Evolutionary conservation across 1,139 yeast species (phyloP).

Genomic region (Geotrichum carabidarum): DNA sequence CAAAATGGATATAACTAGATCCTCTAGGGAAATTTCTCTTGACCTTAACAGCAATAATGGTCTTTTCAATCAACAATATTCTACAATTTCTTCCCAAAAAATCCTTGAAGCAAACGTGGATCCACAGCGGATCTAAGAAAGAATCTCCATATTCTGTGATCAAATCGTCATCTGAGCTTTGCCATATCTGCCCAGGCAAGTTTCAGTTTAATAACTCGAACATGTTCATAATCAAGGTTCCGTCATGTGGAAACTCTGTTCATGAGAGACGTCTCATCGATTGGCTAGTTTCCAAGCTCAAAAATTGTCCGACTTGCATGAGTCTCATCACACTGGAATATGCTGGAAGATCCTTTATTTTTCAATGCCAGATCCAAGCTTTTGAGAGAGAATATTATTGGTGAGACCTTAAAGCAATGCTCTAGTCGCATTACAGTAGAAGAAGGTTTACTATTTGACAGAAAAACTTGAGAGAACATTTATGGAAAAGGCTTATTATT

Average conservation of each 20-base stretch:
- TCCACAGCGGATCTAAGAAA: too few species aligned
- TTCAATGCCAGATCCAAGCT: background rate
- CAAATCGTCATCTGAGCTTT: background rate
- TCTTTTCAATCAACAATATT: background rate
- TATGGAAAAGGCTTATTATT: too few species aligned
- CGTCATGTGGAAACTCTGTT: background rate
- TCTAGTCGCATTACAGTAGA: too few species aligned
- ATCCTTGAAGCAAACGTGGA: background rate
- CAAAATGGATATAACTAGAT: too few species aligned
- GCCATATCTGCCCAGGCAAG: background rate
- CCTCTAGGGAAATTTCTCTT: too few species aligned
- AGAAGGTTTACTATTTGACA: too few species aligned
- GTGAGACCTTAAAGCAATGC: too few species aligned
- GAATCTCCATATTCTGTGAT: too few species aligned
- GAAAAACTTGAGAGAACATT: too few species aligned
- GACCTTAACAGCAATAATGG: background rate
- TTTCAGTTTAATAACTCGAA: background rate
- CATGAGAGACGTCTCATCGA: background rate
- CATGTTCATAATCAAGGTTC: background rate
- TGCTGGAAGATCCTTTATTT: background rate
- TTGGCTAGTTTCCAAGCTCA: background rate
- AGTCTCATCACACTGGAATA: background rate
- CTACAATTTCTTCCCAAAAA: background rate
- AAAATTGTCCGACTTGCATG: background rate
- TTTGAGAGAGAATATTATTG: too few species aligned